Conservation (phyloP, 805 yeast species). For the Candida mattraensis region DNA sequence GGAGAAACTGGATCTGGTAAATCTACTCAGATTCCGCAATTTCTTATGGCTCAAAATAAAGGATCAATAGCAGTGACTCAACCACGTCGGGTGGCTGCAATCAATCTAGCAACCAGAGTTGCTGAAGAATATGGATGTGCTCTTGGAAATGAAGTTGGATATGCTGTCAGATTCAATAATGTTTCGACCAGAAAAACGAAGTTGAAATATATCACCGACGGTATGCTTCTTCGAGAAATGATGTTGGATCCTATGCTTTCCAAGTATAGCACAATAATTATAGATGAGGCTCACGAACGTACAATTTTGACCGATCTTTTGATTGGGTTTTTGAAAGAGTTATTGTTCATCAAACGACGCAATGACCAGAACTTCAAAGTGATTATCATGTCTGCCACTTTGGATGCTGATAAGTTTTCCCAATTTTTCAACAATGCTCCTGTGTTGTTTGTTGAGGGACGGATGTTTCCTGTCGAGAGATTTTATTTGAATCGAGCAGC, state of each 20-base stretch:
- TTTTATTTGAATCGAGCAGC: slow-evolving; percentile 61
- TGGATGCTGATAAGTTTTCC: slow-evolving; percentile 87
- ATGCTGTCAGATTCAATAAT: slow-evolving; percentile 89
- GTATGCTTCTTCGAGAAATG: slow-evolving; percentile 92
- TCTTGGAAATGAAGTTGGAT: slow-evolving; percentile 84
- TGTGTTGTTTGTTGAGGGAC: slow-evolving; percentile 86
- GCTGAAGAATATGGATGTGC: slow-evolving; percentile 80
- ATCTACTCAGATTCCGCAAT: slow-evolving; percentile 95
- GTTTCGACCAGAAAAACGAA: slow-evolving; percentile 56
- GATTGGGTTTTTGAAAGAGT: slow-evolving; percentile 80
- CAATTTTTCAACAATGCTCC: slow-evolving; percentile 76
- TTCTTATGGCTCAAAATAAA: slow-evolving; percentile 55
- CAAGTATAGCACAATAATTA: slow-evolving; percentile 71
- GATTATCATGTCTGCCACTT: slow-evolving; percentile 94
- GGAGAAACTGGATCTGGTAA: slow-evolving; percentile 97
- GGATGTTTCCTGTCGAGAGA: slow-evolving; percentile 80
- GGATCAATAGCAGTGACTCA: slow-evolving; percentile 87
- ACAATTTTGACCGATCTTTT: slow-evolving; percentile 88
- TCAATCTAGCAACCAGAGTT: slow-evolving; percentile 88
- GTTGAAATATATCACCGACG: slow-evolving; percentile 89
- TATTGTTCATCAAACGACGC: slow-evolving; percentile 49
- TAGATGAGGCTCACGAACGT: slow-evolving; percentile 98
- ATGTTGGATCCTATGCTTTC: slow-evolving; percentile 68
- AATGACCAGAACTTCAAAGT: slow-evolving; percentile 55
- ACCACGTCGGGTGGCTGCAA: slow-evolving; percentile 97